Percentiles rank a stretch among this genome's conserved stretches.
Evolutionary conservation across 1,139 yeast species (phyloP).

Genomic region (Neolecta irregularis): DNA sequence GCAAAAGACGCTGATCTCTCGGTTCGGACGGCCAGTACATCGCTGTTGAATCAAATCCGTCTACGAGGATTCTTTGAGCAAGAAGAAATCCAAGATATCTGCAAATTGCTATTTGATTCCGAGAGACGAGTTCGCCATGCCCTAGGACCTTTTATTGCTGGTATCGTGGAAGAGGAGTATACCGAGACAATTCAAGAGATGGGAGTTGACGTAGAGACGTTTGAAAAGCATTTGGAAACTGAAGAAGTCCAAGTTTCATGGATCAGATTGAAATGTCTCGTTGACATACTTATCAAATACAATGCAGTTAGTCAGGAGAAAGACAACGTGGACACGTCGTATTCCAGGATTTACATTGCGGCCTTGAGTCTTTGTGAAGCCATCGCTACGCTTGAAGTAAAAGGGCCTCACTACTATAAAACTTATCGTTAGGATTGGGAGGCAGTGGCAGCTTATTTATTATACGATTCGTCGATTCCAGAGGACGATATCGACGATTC

Average conservation of each 20-base stretch:
- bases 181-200: constrained; percentile 9
- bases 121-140: constrained; percentile 24
- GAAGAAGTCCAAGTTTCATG: constrained; percentile 14
- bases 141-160: constrained; percentile 20
- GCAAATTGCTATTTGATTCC: constrained; percentile 34
- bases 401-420: constrained; percentile 4
- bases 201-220: constrained; percentile 12
- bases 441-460: constrained; percentile 17
- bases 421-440: constrained; percentile 16
- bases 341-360: constrained; percentile 15
- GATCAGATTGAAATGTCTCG: constrained; percentile 19
- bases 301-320: constrained; percentile 5
- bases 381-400: too few relatives aligned
- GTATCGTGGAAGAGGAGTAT: constrained; percentile 16
- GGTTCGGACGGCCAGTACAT: constrained; percentile 39
- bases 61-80: constrained; percentile 50
- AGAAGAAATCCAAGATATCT: constrained; percentile 30
- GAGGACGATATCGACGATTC: constrained; percentile 13
- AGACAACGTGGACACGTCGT: constrained; percentile 9
- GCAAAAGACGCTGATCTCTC: constrained; percentile 36
- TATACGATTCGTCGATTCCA: constrained; percentile 21
- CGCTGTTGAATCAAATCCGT: constrained; percentile 41
- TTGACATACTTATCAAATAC: constrained; percentile 10
- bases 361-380: too few relatives aligned
- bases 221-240: constrained; percentile 6